Conservation (phyloP, 2,329 filamentous ascomycete genomes). For the Sporothrix euskadiensis region DNA sequence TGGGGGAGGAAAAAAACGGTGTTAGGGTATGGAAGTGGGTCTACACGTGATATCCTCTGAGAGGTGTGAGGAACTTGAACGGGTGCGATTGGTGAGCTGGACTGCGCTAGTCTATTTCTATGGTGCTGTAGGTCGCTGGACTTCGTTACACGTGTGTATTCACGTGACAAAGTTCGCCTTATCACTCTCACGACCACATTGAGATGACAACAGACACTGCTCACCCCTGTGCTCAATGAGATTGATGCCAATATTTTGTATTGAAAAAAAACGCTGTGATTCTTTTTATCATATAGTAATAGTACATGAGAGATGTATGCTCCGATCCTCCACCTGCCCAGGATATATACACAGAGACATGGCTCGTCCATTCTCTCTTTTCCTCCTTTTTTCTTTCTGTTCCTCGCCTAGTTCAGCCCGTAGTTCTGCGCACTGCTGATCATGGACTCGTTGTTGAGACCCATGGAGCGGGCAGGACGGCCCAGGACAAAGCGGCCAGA, state of each 20-base stretch:
- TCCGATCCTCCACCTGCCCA: background rate
- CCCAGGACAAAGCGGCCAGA: background rate
- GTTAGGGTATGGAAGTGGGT: constrained; percentile 20
- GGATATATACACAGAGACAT: constrained; percentile 26
- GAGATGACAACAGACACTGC: background rate
- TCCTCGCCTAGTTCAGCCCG: constrained; percentile 37
- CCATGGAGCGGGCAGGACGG: background rate
- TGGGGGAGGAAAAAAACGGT: constrained; percentile 16
- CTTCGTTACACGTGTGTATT: background rate
- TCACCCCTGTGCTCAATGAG: too few relatives aligned
- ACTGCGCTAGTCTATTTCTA: background rate
- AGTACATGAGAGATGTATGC: constrained; percentile 23
- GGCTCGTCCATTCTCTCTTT: background rate
- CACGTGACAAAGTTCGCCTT: background rate
- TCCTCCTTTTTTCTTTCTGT: background rate
- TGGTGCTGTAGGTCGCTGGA: background rate
- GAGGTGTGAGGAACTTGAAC: background rate
- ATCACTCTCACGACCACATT: too few relatives aligned
- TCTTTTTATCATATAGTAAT: constrained; percentile 19
- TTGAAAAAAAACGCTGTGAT: constrained; percentile 12
- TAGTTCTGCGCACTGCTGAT: constrained; percentile 44
- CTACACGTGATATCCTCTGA: constrained; percentile 12
- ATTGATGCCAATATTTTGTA: background rate
- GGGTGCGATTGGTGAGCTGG: background rate
- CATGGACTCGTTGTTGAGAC: constrained; percentile 28